Evolutionary conservation across 2,329 filamentous ascomycete genomes (phyloP), one percentile per base, ranked within the genome.

Genomic region (Hymenoscyphus linearis): DNA sequence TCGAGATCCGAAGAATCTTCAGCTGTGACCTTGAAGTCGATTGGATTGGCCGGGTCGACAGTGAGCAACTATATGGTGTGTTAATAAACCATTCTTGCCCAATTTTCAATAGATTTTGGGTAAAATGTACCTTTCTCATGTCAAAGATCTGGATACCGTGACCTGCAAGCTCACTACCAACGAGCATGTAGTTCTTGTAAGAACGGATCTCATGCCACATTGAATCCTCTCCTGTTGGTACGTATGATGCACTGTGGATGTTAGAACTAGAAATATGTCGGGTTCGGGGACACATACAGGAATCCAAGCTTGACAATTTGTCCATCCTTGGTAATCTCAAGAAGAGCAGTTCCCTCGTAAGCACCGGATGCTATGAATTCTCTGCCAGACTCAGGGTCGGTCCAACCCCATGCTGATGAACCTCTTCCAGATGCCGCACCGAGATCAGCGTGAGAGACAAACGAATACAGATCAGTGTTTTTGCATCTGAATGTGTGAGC

Each of bases 121-220:
- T 31, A 13, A 22, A 36, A 2, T 26, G 18, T 60, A 60, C 58
- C 52, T 60, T 81, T 65, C 74, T 79, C 78, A 82, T 77, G 65
- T 84, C 81, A 65, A 84, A 84, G 67, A 83, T 78, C 68, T 84
- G 81, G 53, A 84, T 77, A 40, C 78, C 77, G 66, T 83, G 81
- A 57, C 71, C 69, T 9, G 68, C 66, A 14, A 77, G 75, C 60
- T 80, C 78, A 26, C 72, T 72, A 34, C 75, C 75, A 62, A 77
- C 75, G 62, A 75, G 67, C 59, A 71, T 71, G 55, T 75, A 75
- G 59, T 74, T 66, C 58, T 75, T 71, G 62, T 75, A 69, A 10
- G 71, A 70, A 37, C 74, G 71, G 55, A 77, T 74, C 57, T 77
- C 76, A 60, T 72, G 72, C 74, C 74, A 76, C 25, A 67, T 66